phyloP scores from a whole-genome alignment of 2,329 filamentous ascomycete genomes.

The Trichoderma harzianum region DNA sequence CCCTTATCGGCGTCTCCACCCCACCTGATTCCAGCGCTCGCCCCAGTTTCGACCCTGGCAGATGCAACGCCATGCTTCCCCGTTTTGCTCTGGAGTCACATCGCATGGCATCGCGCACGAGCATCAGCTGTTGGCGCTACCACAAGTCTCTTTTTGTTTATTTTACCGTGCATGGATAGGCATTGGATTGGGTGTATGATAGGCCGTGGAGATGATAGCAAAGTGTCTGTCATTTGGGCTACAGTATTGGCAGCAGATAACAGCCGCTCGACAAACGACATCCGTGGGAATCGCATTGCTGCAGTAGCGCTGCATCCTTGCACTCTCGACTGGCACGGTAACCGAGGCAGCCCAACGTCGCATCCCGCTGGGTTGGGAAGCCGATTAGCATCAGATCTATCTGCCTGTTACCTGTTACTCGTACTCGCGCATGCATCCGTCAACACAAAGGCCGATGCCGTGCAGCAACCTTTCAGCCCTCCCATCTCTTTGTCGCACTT shows the following conservation, averaged over 20 bases:
- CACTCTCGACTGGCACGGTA: not conserved
- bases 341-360: conserved; percentile 11
- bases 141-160: not conserved
- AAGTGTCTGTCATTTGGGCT: too few species aligned
- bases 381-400: conserved; percentile 11
- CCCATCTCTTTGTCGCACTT: not conserved
- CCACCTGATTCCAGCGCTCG: conserved; percentile 12
- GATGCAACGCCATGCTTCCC: not conserved
- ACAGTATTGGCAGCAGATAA: not conserved
- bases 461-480: not conserved
- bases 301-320: not conserved
- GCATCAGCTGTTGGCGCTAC: not conserved
- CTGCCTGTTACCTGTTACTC: not conserved
- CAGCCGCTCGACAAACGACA: not conserved
- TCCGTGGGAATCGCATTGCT: not conserved
- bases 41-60: not conserved
- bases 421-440: not conserved
- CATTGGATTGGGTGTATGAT: not conserved
- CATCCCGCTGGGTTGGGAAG: conserved; percentile 3
- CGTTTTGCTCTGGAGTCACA: not conserved
- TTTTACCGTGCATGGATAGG: not conserved
- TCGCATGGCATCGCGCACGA: not conserved
- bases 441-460: not conserved
- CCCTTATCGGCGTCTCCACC: conserved; percentile 13
- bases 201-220: not conserved